Percentiles rank a stretch among this genome's conserved stretches.
Evolutionary conservation across 1,284 basidiomycete species (phyloP).

Genomic region (Cutaneotrichosporon arboriforme): DNA sequence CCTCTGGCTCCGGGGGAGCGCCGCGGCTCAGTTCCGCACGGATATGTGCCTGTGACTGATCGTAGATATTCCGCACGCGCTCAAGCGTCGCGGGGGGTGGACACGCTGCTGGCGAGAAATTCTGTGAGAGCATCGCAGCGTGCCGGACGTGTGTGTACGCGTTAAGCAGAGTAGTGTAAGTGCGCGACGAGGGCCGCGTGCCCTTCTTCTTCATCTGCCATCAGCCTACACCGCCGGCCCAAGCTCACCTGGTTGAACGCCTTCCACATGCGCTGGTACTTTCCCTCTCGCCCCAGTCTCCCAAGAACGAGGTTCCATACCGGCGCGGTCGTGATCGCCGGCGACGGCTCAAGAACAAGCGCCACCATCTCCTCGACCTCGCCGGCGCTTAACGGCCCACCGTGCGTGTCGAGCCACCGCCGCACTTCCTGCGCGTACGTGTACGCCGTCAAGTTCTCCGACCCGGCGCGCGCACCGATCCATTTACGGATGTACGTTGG

Average conservation of each 20-base stretch:
- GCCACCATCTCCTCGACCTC: conserved; percentile 26
- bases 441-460: conserved; percentile 2
- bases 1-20: neutral
- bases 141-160: conserved; percentile 35
- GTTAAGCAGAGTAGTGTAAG: conserved; percentile 42
- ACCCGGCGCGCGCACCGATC: no score
- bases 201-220: conserved; percentile 47
- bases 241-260: conserved; percentile 42
- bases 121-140: conserved; percentile 2
- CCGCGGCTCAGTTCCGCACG: neutral
- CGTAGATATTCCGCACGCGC: conserved; percentile 35
- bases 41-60: conserved; percentile 35
- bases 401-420: conserved; percentile 22
- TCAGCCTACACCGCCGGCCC: neutral
- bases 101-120: conserved; percentile 10
- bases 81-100: conserved; percentile 28
- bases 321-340: conserved; percentile 31
- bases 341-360: conserved; percentile 26
- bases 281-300: conserved; percentile 31
- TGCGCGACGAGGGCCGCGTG: conserved; percentile 36
- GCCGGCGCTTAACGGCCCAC: conserved; percentile 12
- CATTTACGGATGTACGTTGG: no score
- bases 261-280: conserved; percentile 38
- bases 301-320: conserved; percentile 43
- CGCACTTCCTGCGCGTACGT: conserved; percentile 14